phyloP scores from a whole-genome alignment of 1,139 yeast species.

The Ogataea hybrid region DNA sequence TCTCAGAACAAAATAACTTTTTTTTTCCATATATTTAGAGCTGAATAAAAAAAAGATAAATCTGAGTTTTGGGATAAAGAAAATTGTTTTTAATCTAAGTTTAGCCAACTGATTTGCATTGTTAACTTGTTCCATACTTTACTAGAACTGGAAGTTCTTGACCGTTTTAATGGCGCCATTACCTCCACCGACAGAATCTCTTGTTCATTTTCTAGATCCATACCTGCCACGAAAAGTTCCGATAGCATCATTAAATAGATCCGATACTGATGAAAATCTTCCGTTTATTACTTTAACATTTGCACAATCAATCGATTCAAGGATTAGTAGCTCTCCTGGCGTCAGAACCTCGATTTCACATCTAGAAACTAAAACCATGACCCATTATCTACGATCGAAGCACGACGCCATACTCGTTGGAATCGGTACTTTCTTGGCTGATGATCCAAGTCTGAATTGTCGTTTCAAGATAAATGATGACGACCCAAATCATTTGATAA shows the following conservation, averaged over 20 bases:
- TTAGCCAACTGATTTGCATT: not conserved
- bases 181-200: constrained; percentile 33
- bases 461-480: constrained; percentile 36
- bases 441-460: constrained; percentile 86
- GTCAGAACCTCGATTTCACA: constrained; percentile 78
- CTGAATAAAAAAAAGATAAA: not conserved
- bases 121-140: too few relatives aligned
- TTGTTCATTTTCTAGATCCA: constrained; percentile 36
- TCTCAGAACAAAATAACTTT: too few relatives aligned
- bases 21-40: too few relatives aligned
- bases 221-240: constrained; percentile 35
- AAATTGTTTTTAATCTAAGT: not conserved
- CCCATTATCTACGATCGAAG: constrained; percentile 75
- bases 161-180: constrained; percentile 27
- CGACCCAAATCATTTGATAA: constrained; percentile 25
- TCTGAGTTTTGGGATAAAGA: not conserved
- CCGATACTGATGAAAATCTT: too few relatives aligned
- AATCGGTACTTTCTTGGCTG: constrained; percentile 74
- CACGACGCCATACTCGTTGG: constrained; percentile 89
- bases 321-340: constrained; percentile 75
- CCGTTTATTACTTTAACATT: constrained; percentile 79
- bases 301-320: constrained; percentile 86
- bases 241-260: too few relatives aligned
- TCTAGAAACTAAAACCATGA: constrained; percentile 89
- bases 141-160: too few relatives aligned